Conservation (phyloP, 192 early-diverging fungal species). For the Mortierella antarctica region DNA sequence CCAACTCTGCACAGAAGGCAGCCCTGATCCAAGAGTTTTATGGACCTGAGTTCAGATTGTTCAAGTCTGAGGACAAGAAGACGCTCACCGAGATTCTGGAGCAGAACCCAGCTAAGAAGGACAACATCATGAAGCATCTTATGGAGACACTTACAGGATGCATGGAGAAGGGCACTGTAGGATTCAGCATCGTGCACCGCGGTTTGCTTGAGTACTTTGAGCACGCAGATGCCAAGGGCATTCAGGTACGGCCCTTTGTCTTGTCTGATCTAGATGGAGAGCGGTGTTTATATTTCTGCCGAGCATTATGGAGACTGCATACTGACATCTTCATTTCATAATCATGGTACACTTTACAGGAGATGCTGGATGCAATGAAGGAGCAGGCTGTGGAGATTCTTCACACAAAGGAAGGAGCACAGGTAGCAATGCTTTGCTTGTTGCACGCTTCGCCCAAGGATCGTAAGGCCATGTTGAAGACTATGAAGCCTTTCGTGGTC, state of each 20-base stretch:
- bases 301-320: not conserved
- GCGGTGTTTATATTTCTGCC: not conserved
- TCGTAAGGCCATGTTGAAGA: constrained; percentile 89
- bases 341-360: constrained; percentile 12
- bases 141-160: constrained; percentile 72
- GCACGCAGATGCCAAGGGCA: constrained; percentile 69
- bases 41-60: constrained; percentile 90
- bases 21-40: constrained; percentile 92
- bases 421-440: constrained; percentile 84
- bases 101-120: constrained; percentile 76
- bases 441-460: constrained; percentile 87
- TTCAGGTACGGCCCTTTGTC: constrained; percentile 43
- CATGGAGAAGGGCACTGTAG: constrained; percentile 85
- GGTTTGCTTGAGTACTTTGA: constrained; percentile 88
- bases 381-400: constrained; percentile 88
- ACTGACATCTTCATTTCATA: not conserved
- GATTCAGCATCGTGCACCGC: constrained; percentile 86
- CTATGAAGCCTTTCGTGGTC: constrained; percentile 81
- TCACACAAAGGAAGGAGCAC: constrained; percentile 93
- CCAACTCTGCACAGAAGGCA: constrained; percentile 78
- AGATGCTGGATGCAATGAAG: constrained; percentile 82
- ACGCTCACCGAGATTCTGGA: constrained; percentile 68
- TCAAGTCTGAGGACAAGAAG: constrained; percentile 70
- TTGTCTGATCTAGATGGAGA: not conserved
- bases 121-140: constrained; percentile 76